phyloP scores from a whole-genome alignment of 805 yeast genomes.

The Candida methanosorbosa region DNA sequence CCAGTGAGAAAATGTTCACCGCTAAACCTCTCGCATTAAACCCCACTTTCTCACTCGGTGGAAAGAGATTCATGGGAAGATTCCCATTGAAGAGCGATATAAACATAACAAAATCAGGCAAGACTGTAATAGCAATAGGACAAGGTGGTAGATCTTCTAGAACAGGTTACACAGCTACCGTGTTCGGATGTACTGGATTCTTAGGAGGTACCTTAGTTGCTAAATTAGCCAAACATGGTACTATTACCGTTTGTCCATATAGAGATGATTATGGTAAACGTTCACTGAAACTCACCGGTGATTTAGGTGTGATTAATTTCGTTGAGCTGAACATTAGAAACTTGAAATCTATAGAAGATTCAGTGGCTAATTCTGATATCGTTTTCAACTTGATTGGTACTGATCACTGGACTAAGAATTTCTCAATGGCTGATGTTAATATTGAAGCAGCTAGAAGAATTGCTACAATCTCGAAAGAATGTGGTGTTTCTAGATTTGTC shows the following conservation, averaged over 20 bases:
- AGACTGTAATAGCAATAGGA: slow-evolving; percentile 64
- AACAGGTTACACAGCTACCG: slow-evolving; percentile 84
- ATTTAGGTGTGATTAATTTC: slow-evolving; percentile 78
- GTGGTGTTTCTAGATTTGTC: slow-evolving; percentile 62
- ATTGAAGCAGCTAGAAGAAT: slow-evolving; percentile 73
- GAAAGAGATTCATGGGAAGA: slow-evolving; percentile 15
- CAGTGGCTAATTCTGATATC: slow-evolving; percentile 74
- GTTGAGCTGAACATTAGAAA: slow-evolving; percentile 80
- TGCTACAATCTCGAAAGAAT: slow-evolving; percentile 61
- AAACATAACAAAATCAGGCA: slow-evolving; percentile 67
- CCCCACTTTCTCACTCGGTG: not conserved
- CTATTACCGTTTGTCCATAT: slow-evolving; percentile 67
- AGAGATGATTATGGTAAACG: slow-evolving; percentile 74
- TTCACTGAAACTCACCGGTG: slow-evolving; percentile 76
- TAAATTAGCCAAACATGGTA: slow-evolving; percentile 76
- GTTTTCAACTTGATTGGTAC: slow-evolving; percentile 77
- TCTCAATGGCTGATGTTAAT: slow-evolving; percentile 75
- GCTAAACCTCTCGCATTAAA: too few species aligned
- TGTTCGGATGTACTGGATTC: slow-evolving; percentile 76
- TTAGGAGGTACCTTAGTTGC: slow-evolving; percentile 66
- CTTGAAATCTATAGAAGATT: slow-evolving; percentile 62
- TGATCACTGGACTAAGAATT: slow-evolving; percentile 69
- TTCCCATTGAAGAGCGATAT: slow-evolving; percentile 46
- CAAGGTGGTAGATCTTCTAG: slow-evolving; percentile 78
- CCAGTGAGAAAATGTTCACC: too few species aligned